Evolutionary conservation across 73 alveolate species (phyloP).

Genomic region (Paramecium tetraurelia): DNA sequence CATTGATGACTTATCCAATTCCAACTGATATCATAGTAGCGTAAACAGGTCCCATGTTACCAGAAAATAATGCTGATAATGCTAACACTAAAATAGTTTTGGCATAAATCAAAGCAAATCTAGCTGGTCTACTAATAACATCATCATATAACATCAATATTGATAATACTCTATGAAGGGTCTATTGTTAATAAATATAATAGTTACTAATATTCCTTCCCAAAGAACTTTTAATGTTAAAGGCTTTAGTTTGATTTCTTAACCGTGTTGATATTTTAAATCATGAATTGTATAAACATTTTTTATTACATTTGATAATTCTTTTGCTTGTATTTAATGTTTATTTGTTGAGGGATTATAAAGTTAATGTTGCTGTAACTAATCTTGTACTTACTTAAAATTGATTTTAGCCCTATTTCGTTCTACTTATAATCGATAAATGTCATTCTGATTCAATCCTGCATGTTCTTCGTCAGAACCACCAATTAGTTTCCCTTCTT

Average conservation of each 20-base stretch:
- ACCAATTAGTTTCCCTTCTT: neutral
- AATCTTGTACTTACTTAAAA: neutral
- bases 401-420: neutral
- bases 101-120: neutral
- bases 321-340: neutral
- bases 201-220: neutral
- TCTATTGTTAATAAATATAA: neutral
- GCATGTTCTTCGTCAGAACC: neutral
- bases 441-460: neutral
- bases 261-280: neutral
- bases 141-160: neutral
- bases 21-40: neutral
- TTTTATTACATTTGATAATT: neutral
- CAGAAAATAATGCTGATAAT: constrained; percentile 3
- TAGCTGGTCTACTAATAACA: neutral
- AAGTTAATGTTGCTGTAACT: neutral
- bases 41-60: neutral
- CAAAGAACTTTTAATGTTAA: neutral
- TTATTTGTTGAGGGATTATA: neutral
- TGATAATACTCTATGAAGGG: neutral
- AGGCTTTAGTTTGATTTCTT: neutral
- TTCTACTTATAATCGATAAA: neutral
- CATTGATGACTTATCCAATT: neutral
- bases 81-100: neutral
- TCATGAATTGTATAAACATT: neutral